Evolutionary conservation across 164 flowering plant genomes (phyloP).

Genomic region (Aristolochia contorta): DNA sequence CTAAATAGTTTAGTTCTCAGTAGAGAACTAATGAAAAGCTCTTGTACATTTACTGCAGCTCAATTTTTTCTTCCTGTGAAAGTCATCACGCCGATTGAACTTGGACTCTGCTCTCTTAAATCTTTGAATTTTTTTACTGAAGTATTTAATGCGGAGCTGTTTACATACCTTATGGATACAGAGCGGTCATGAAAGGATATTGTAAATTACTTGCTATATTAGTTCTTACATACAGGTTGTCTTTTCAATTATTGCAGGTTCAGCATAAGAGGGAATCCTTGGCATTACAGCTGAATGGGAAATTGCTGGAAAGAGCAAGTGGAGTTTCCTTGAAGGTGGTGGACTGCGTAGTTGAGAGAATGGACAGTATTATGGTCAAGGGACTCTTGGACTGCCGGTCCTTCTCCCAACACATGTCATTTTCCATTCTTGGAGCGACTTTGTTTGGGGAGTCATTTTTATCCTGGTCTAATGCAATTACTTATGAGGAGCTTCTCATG

Average conservation of each 20-base stretch:
- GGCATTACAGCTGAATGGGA: slow-evolving; percentile 30
- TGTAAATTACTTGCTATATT: too few species aligned
- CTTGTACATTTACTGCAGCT: too few species aligned
- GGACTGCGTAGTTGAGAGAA: slow-evolving; percentile 31
- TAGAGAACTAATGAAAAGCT: too few species aligned
- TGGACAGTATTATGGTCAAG: slow-evolving; percentile 18
- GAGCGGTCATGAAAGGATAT: too few species aligned
- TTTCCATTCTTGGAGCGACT: slow-evolving; percentile 43
- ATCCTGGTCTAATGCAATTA: slow-evolving; percentile 41
- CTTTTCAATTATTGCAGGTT: slow-evolving; percentile 21
- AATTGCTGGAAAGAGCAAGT: slow-evolving; percentile 27
- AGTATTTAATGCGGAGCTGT: too few species aligned
- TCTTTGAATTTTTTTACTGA: too few species aligned
- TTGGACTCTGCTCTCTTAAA: too few species aligned
- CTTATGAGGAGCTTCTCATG: slow-evolving; percentile 52
- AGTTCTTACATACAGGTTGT: too few species aligned
- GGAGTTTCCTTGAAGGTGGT: slow-evolving; percentile 25
- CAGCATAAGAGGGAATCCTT: slow-evolving; percentile 36
- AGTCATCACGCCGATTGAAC: too few species aligned
- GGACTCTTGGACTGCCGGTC: slow-evolving; percentile 35
- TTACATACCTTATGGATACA: too few species aligned
- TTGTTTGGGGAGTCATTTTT: slow-evolving; percentile 54
- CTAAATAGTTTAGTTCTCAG: too few species aligned
- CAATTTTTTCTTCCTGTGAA: too few species aligned
- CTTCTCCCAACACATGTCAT: slow-evolving; percentile 53